A percentile compares a stretch with the other conserved stretches of the same genome.
Evolutionary conservation across 2,329 filamentous ascomycete genomes (phyloP).

Genomic region (Teratosphaeria epicoccoides): DNA sequence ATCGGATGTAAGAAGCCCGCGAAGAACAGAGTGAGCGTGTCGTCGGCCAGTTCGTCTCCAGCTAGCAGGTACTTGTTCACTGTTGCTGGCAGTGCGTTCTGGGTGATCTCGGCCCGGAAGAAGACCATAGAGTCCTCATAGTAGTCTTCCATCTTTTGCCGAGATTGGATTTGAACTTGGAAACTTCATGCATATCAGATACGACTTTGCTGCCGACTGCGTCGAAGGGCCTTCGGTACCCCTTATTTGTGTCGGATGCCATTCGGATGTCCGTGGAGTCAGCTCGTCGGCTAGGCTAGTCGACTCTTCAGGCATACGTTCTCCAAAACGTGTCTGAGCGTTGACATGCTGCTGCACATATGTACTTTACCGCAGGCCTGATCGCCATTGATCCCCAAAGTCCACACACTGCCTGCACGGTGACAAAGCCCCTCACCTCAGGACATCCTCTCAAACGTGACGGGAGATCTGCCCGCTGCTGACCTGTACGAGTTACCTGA

Average conservation of each 20-base stretch:
- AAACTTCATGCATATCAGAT: slow-evolving; percentile 46
- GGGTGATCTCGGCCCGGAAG: slow-evolving; percentile 63
- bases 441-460: no score
- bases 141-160: slow-evolving; percentile 49
- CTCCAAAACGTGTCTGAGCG: no score
- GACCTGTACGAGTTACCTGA: no score
- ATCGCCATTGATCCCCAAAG: no score
- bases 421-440: no score
- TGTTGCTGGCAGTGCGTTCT: slow-evolving; percentile 50
- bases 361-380: no score
- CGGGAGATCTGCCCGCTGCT: no score
- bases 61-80: slow-evolving; percentile 60
- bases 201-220: slow-evolving; percentile 39
- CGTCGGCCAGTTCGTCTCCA: slow-evolving; percentile 53
- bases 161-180: slow-evolving; percentile 47
- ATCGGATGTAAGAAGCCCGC: slow-evolving; percentile 62
- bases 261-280: slow-evolving; percentile 47
- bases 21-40: slow-evolving; percentile 58
- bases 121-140: slow-evolving; percentile 69
- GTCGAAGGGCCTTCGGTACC: slow-evolving; percentile 50
- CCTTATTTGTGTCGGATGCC: slow-evolving; percentile 54
- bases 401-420: no score
- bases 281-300: slow-evolving; percentile 57
- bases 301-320: slow-evolving; percentile 44
- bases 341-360: no score